Conservation (phyloP, 139 green algal genomes). For the Limnomonas spitsbergensis region DNA sequence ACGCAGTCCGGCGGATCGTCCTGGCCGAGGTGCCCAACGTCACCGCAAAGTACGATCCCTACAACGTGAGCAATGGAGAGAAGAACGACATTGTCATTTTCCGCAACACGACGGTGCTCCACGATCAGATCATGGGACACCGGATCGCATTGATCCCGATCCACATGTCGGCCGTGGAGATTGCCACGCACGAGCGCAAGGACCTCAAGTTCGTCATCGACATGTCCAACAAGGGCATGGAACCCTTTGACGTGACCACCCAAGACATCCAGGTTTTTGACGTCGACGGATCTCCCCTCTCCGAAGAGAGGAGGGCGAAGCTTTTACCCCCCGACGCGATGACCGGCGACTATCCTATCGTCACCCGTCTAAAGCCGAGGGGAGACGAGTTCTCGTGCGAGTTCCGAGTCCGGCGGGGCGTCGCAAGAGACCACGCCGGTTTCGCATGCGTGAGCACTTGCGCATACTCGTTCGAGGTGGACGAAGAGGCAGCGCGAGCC, state of each 20-base stretch:
- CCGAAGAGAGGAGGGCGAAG: too few relatives aligned
- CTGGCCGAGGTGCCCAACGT: not conserved
- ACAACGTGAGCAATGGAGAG: not conserved
- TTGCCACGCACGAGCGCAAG: not conserved
- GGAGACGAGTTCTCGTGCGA: not conserved
- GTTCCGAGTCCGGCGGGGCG: not conserved
- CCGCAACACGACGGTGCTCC: not conserved
- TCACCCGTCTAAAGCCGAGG: not conserved
- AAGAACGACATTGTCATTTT: slow-evolving; percentile 4
- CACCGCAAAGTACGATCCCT: not conserved
- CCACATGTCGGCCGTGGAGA: not conserved
- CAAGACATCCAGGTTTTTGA: not conserved
- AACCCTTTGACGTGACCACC: not conserved
- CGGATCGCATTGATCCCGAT: not conserved
- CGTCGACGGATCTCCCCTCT: not conserved
- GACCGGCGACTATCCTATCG: not conserved
- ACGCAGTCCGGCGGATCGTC: slow-evolving; percentile 3
- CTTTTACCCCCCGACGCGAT: not conserved
- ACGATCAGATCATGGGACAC: slow-evolving; percentile 6
- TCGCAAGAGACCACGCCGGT: not conserved
- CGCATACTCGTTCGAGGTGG: not conserved
- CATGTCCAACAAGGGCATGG: not conserved
- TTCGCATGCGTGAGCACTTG: not conserved
- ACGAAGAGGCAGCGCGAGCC: not conserved
- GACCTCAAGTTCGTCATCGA: not conserved